Evolutionary conservation across 2,329 filamentous ascomycete genomes (phyloP).

Genomic region (Cercospora sesami): DNA sequence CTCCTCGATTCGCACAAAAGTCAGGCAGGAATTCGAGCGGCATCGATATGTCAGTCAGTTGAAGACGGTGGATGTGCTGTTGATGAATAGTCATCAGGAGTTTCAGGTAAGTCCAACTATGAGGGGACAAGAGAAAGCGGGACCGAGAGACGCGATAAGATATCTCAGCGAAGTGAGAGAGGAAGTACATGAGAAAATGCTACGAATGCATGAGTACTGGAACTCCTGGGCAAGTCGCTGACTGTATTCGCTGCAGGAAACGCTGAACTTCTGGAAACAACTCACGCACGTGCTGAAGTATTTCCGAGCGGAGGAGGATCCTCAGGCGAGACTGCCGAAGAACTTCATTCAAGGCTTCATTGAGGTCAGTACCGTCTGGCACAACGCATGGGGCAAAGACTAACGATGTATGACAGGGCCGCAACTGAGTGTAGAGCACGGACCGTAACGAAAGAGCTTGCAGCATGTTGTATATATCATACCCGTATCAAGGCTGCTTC

Average conservation of each 20-base stretch:
- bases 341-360: constrained; percentile 95
- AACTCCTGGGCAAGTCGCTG: background rate
- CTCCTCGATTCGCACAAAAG: constrained; percentile 83
- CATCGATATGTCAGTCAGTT: constrained; percentile 92
- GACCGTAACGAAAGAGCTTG: constrained; percentile 5
- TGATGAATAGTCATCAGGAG: constrained; percentile 89
- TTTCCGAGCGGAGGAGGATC: constrained; percentile 85
- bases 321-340: constrained; percentile 71
- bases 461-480: constrained; percentile 34
- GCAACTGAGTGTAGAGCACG: constrained; percentile 25
- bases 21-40: constrained; percentile 94
- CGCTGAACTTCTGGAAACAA: constrained; percentile 99
- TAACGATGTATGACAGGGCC: constrained; percentile 25
- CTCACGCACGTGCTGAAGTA: constrained; percentile 93
- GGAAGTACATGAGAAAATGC: background rate
- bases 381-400: background rate
- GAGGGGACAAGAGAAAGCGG: background rate
- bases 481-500: constrained; percentile 22
- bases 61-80: constrained; percentile 79
- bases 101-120: constrained; percentile 70
- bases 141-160: background rate
- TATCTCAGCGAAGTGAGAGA: background rate
- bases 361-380: constrained; percentile 63
- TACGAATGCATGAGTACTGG: background rate
- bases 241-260: constrained; percentile 65